Base-by-base conservation (phyloP, 1,284 basidiomycete genomes). In the Trametes hirsuta region DNA sequence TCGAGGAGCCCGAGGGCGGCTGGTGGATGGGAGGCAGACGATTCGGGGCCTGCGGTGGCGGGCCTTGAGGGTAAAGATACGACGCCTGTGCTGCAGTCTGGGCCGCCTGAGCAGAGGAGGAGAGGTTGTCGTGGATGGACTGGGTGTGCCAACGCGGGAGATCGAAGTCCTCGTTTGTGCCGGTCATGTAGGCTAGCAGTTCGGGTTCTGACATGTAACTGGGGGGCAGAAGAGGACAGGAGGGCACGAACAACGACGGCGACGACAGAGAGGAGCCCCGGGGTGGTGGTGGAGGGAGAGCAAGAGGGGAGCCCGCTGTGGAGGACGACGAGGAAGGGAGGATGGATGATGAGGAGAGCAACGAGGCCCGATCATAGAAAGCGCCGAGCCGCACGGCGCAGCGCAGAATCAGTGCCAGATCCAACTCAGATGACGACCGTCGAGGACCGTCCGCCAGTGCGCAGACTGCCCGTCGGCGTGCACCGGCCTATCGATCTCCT, bases 141-240 rank as follows among this genome's bases (percentile, higher is more conserved):
- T 88, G 87, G 15, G 86, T 85, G 72, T 88, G 84, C 89, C 88
- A 91, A 77, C 90, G 89, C 67, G 90, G 90, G 66, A 92, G 87
- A 81, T 91, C 88, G 75, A 84, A 85, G 71, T 82, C 83, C 74
- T 84, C 83, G 79, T 82, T 81, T 65, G 76, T 71, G 71, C 76
- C 77, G 67, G 73, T 74, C 81, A 82, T 82, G 77, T 81, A 82
- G 69, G 80, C 79, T 59, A 74, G 65, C 49, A 79, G 76, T 73
- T 83, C 82, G 64, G 79, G 78, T 74, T 81, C 79, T 67, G 80
- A 81, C 80, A 82, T 82, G 70, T 64, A 71, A 62, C 56, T 47
- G 49, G 62, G 57, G 55, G 2, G 42, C 24, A 37, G 18, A 15
- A 37, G 50, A 49, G 41, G 35, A 42, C 22, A 42, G 15, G 14